Evolutionary conservation across 306 rosid genomes (phyloP), one percentile per base, ranked within the genome.

Genomic region (Prinsepia uniflora): DNA sequence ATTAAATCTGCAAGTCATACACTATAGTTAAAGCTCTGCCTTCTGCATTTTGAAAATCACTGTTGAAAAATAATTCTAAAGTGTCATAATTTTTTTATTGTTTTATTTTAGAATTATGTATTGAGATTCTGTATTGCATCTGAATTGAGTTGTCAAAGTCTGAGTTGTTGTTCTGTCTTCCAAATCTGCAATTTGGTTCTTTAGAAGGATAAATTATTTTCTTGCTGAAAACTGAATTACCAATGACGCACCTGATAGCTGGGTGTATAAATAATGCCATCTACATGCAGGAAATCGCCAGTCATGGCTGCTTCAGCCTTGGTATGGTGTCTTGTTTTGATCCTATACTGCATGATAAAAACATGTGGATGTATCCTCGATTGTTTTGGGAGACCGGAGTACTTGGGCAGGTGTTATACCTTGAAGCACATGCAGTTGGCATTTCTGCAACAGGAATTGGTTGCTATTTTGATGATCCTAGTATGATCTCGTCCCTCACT

Each of bases 351-450:
- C 87, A 72, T 3, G 85, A 86, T 78, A 89, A 86, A 71, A 76
- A 81, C 9, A 73, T 65, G 14, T 87, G 87, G 89, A 90, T 94
- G 96, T 94, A 94, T 85, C 97, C 97, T 79, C 90, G 95, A 39
- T 81, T 94, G 67, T 94, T 94, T 83, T 94, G 98, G 98, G 98
- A 94, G 84, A 94, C 96, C 58, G 98, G 98, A 67, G 95, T 91
- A 74, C 90, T 90, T 30, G 97, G 98, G 75, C 97, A 94, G 82
- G 96, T 94, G 75, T 68, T 94, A 85, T 94, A 94, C 80, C 90
- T 94, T 42, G 98, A 94, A 81, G 86, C 98, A 14, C 96, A 94
- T 79, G 97, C 97, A 34, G 44, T 86, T 68, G 96, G 91, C 68
- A 78, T 94, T 82, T 90, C 98, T 54, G 98, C 98, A 53, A 94